phyloP scores from a whole-genome alignment of 2,329 filamentous ascomycete species.

The Fusarium nygamai region DNA sequence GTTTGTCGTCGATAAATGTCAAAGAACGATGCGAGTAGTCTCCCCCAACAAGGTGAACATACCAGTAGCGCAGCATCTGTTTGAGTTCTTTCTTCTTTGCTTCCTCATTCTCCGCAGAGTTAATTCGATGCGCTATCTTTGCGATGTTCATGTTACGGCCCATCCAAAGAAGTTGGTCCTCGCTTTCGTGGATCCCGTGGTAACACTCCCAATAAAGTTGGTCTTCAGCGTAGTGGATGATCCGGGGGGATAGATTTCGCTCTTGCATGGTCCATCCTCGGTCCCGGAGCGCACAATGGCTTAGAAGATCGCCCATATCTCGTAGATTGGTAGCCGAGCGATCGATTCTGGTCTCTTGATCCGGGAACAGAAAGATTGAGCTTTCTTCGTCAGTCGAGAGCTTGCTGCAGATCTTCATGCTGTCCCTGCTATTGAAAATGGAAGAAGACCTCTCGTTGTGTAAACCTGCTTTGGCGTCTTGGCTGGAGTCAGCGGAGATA shows the following conservation, averaged over 20 bases:
- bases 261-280: constrained; percentile 11
- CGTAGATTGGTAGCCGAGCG: background rate
- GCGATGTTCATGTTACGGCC: background rate
- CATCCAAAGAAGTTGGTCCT: background rate
- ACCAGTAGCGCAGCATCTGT: background rate
- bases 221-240: constrained; percentile 2
- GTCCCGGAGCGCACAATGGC: background rate
- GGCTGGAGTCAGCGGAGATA: background rate
- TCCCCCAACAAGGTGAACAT: background rate
- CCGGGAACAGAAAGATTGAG: background rate
- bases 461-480: background rate
- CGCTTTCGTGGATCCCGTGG: background rate
- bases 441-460: background rate
- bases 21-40: background rate
- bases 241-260: background rate
- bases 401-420: background rate
- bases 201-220: constrained; percentile 13
- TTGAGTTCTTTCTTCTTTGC: background rate
- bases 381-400: background rate
- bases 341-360: background rate
- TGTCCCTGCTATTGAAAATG: background rate
- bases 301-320: background rate
- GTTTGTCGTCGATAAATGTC: background rate
- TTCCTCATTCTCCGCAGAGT: background rate
- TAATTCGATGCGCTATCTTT: background rate